Evolutionary conservation across 345 rosid genomes (phyloP), one percentile per base, ranked within the genome.

Genomic region (Jatropha curcas): DNA sequence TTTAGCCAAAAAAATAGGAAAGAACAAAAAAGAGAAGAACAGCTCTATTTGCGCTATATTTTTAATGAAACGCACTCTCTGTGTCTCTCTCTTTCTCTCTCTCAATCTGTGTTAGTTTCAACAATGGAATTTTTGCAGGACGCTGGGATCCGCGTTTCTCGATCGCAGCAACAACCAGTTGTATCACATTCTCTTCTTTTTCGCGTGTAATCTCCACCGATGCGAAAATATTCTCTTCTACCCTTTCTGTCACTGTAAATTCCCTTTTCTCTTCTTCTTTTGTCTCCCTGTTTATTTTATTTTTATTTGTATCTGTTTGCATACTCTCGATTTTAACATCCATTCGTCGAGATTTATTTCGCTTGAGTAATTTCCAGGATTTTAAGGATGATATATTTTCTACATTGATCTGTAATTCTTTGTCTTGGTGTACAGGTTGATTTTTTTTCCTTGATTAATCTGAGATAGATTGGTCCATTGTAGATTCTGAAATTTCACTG

Each of bases 61-160:
- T 45, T 60, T 27, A 62, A 45, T 33, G 71, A 45, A 68, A 73
- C 59, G 34, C 59, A 8, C 11, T 30, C 22, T 41, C 55, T 50
- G 68, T 79, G 64, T 70, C 72, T 45, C 68, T 59, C 65, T 72
- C 43, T n/a, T n/a, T n/a, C n/a, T n/a, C n/a, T n/a, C n/a, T n/a
- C n/a, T n/a, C n/a, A n/a, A n/a, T 66, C 50, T 57, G 57, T 8
- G 65, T 53, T 76, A 61, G 53, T 51, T 56, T 74, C 76, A 79
- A 64, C 74, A 52, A 81, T 81, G 88, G 88, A 76, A 79, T 79
- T 78, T 83, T 76, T 73, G 65, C 81, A 71, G 72, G 73, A 30
- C 81, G 74, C 82, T 79, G 89, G 89, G 87, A 89, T 87, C 89
- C 77, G 86, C 80, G 74, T 74, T 75, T 82, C 76, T 81, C 81